phyloP scores from a whole-genome alignment of 805 yeast genomes.

The Saturnispora kantuleensis region DNA sequence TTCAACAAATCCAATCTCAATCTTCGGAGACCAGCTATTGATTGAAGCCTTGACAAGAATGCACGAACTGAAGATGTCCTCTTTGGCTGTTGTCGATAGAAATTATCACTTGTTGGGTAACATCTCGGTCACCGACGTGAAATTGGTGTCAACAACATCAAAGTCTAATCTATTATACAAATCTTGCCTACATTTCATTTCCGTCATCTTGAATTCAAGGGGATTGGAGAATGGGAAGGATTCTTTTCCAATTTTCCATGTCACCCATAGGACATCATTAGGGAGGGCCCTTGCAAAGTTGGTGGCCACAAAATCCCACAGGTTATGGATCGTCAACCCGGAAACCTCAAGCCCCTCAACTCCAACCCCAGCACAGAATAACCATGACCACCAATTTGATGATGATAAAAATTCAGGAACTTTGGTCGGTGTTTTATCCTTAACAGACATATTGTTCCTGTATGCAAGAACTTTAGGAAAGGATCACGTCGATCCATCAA shows the following conservation, averaged over 20 bases:
- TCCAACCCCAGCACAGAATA: conserved; percentile 10
- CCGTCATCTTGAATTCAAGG: conserved; percentile 75
- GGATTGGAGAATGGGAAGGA: conserved; percentile 94
- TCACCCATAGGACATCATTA: conserved; percentile 64
- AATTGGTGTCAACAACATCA: conserved; percentile 76
- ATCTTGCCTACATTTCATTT: conserved; percentile 78
- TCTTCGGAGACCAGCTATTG: conserved; percentile 77
- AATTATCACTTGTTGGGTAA: conserved; percentile 74
- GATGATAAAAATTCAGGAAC: conserved; percentile 51
- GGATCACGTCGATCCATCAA: conserved; percentile 63
- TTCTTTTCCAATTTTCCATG: conserved; percentile 94
- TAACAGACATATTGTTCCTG: conserved; percentile 80
- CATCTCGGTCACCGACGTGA: conserved; percentile 89
- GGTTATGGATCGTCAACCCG: conserved; percentile 76
- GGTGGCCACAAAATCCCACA: conserved; percentile 90
- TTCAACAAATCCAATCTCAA: conserved; percentile 57
- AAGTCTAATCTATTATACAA: conserved; percentile 75
- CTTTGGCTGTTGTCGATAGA: conserved; percentile 86
- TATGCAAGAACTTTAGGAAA: conserved; percentile 70
- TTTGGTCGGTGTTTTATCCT: conserved; percentile 81
- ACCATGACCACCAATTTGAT: conserved; percentile 9
- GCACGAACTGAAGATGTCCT: conserved; percentile 77
- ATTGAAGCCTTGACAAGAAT: conserved; percentile 80
- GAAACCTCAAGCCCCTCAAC: conserved; percentile 14
- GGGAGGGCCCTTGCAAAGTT: conserved; percentile 88